Conservation (phyloP, 345 rosid species). For the Linum trigynum region DNA sequence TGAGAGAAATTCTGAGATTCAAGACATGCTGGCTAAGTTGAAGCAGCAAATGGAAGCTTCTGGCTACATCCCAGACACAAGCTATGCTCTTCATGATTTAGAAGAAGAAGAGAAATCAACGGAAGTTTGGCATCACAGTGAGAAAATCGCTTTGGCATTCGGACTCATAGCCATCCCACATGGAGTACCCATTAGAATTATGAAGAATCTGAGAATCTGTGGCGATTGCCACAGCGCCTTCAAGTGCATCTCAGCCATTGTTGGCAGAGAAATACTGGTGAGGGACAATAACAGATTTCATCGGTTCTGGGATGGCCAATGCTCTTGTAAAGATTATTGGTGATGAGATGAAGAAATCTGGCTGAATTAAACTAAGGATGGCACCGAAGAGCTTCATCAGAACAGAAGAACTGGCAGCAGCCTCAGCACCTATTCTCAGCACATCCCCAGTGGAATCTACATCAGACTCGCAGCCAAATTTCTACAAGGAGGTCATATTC, state of each 20-base stretch:
- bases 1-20: constrained; percentile 51
- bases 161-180: constrained; percentile 51
- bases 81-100: constrained; percentile 55
- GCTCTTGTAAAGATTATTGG: constrained; percentile 77
- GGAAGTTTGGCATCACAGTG: constrained; percentile 70
- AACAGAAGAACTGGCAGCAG: background rate
- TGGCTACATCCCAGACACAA: constrained; percentile 53
- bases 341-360: constrained; percentile 12
- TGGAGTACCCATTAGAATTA: constrained; percentile 64
- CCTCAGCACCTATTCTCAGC: background rate
- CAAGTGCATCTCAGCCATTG: constrained; percentile 52
- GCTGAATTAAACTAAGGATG: background rate
- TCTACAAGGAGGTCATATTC: too few relatives aligned
- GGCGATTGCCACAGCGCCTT: constrained; percentile 79
- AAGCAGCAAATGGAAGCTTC: constrained; percentile 50
- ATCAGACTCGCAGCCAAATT: too few relatives aligned
- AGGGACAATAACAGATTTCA: constrained; percentile 79
- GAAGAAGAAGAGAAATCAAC: constrained; percentile 80
- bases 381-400: background rate
- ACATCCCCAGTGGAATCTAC: too few relatives aligned
- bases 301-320: constrained; percentile 40
- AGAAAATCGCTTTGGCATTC: constrained; percentile 81
- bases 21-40: constrained; percentile 39
- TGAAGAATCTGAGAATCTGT: constrained; percentile 76
- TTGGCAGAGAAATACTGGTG: constrained; percentile 53